A percentile compares a stretch with the other conserved stretches of the same genome.
These are phyloP conservation scores for Rhodotorula toruloides DNA, from an alignment of 768 basidiomycete genomes.

Conservation along the genomic window DNA sequence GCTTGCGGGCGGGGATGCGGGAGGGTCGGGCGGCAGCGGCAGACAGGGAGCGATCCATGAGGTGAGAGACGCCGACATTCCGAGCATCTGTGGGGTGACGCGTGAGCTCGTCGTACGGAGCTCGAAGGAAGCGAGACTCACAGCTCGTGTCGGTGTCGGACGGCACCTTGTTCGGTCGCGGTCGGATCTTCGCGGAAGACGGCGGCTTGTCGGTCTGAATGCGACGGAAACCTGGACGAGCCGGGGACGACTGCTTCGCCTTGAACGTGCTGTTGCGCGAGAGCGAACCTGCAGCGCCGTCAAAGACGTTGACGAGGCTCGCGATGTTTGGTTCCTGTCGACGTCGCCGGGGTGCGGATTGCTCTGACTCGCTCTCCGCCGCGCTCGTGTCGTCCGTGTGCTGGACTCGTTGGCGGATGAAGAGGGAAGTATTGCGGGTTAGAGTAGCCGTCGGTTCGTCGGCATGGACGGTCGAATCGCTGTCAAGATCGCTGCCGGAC, in stretches of 20 bases:
- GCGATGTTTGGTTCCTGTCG: conserved; percentile 12
- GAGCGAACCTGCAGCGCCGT: not conserved
- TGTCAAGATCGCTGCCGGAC: conserved; percentile 43
- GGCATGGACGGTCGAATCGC: conserved; percentile 50
- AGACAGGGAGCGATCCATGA: not conserved
- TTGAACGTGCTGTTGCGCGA: not conserved
- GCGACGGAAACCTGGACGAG: conserved; percentile 11
- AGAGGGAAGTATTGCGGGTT: conserved; percentile 8
- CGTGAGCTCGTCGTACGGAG: too few species aligned
- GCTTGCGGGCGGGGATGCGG: conserved; percentile 13
- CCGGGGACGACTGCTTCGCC: not conserved
- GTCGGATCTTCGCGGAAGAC: not conserved
- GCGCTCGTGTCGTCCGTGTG: conserved; percentile 17
- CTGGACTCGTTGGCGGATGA: conserved; percentile 3
- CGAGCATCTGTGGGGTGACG: conserved; percentile 12
- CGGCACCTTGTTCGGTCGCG: not conserved
- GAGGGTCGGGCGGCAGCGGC: conserved; percentile 21
- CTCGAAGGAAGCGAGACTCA: not conserved
- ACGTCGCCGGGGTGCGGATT: not conserved
- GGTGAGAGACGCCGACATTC: conserved; percentile 30
- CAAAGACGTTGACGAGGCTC: conserved; percentile 14
- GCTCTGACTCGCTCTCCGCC: conserved; percentile 30
- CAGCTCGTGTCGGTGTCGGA: conserved; percentile 27
- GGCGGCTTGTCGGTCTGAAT: conserved; percentile 29
- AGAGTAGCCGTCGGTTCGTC: conserved; percentile 15